Conservation (phyloP, 164 flowering plant species). For the Berberis thunbergii region DNA sequence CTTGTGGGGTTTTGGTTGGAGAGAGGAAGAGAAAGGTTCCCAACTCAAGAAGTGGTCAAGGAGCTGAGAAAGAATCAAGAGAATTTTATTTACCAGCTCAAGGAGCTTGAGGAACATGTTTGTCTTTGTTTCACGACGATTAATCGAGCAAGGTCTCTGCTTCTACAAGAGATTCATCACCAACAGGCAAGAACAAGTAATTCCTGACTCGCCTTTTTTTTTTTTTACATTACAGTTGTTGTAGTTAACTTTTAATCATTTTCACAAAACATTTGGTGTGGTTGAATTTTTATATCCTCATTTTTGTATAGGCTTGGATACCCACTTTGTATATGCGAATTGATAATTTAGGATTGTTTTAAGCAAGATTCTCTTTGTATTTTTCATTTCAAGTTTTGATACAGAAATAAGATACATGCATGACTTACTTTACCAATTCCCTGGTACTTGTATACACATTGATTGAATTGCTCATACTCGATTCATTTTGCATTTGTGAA, state of each 20-base stretch:
- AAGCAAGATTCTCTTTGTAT: too few relatives aligned
- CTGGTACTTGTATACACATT: too few relatives aligned
- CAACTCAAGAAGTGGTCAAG: slow-evolving; percentile 48
- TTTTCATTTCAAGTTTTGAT: too few relatives aligned
- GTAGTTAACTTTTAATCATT: background rate
- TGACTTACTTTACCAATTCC: too few relatives aligned
- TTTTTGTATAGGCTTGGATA: too few relatives aligned
- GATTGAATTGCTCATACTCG: too few relatives aligned
- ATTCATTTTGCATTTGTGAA: too few relatives aligned
- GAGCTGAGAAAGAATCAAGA: slow-evolving; percentile 43
- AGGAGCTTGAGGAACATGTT: slow-evolving; percentile 63
- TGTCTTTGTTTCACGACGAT: slow-evolving; percentile 61
- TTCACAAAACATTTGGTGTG: background rate
- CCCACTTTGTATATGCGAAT: too few relatives aligned
- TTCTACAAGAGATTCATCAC: slow-evolving; percentile 44
- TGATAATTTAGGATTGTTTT: too few relatives aligned
- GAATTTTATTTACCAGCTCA: slow-evolving; percentile 34
- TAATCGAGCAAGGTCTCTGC: slow-evolving; percentile 54
- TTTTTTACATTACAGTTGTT: background rate
- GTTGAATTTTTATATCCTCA: background rate
- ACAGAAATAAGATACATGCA: too few relatives aligned
- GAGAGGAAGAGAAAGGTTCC: slow-evolving; percentile 46
- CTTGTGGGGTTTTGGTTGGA: slow-evolving; percentile 49
- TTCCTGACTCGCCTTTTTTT: background rate
- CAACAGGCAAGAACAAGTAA: background rate